A percentile compares a stretch with the other conserved stretches of the same genome.
These are phyloP conservation scores for Serpula lacrymans DNA, from an alignment of 768 basidiomycete species.

Conservation along the genomic window DNA sequence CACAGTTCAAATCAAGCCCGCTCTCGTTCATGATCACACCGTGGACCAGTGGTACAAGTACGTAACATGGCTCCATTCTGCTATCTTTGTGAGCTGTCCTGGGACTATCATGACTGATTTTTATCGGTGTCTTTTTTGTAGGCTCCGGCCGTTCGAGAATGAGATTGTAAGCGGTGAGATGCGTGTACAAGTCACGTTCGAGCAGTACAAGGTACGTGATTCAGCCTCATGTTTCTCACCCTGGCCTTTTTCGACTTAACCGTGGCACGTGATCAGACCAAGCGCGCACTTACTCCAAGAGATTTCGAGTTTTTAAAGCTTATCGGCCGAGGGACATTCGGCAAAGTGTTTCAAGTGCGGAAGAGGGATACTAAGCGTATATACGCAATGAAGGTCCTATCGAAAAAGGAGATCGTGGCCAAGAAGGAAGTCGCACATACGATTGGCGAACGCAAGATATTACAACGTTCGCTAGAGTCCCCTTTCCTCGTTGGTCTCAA, in stretches of 20 bases:
- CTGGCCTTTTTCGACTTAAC: constrained; percentile 16
- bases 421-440: constrained; percentile 99
- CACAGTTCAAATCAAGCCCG: constrained; percentile 85
- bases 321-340: constrained; percentile 97
- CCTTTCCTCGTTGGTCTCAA: constrained; percentile 99
- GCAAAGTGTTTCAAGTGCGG: constrained; percentile 97
- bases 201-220: constrained; percentile 75
- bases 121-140: constrained; percentile 27
- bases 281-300: constrained; percentile 83
- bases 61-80: constrained; percentile 31
- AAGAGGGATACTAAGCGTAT: constrained; percentile 98
- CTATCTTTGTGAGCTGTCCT: constrained; percentile 11
- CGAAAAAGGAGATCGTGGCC: constrained; percentile 97
- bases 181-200: constrained; percentile 91
- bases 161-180: constrained; percentile 91
- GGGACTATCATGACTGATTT: no score
- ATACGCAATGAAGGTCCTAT: constrained; percentile 99
- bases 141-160: constrained; percentile 71
- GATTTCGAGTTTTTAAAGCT: constrained; percentile 99
- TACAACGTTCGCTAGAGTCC: constrained; percentile 87
- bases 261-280: constrained; percentile 51
- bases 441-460: constrained; percentile 98
- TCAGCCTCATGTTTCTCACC: constrained; percentile 20
- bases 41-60: constrained; percentile 98
- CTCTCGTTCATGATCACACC: constrained; percentile 88